These are phyloP conservation scores for Trichoderma koningii DNA, from an alignment of 2,329 filamentous ascomycete genomes.

Conservation along the genomic window DNA sequence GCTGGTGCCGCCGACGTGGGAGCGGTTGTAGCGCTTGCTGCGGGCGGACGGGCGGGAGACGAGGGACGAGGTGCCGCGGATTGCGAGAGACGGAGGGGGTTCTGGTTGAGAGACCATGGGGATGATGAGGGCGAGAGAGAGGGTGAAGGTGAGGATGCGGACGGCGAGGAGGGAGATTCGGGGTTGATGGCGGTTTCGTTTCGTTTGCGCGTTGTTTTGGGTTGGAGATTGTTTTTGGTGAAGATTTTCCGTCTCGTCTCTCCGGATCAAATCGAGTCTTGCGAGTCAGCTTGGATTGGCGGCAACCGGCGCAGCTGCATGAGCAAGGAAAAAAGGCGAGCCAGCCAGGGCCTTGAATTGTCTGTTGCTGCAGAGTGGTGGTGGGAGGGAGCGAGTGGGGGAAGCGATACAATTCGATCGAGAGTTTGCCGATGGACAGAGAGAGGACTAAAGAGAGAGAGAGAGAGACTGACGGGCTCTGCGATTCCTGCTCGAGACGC, in stretches of 20 bases:
- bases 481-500: constrained; percentile 18
- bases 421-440: neutral
- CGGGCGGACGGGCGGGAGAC: constrained; percentile 64
- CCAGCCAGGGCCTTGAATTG: constrained; percentile 3
- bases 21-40: constrained; percentile 74
- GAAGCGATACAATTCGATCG: neutral
- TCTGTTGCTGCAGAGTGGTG: constrained; percentile 13
- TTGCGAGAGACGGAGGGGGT: constrained; percentile 52
- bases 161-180: constrained; percentile 6
- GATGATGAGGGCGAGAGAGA: constrained; percentile 15
- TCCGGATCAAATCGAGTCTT: neutral
- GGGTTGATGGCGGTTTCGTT: neutral
- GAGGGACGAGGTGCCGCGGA: constrained; percentile 59
- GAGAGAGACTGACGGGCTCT: neutral
- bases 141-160: neutral
- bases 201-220: no score
- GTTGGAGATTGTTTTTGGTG: neutral
- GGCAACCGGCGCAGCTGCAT: constrained; percentile 23
- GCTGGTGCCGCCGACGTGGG: constrained; percentile 70
- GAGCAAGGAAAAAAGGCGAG: constrained; percentile 8
- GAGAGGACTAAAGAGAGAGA: neutral
- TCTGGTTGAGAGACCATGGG: constrained; percentile 67
- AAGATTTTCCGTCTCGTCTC: neutral
- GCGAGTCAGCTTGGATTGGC: constrained; percentile 14
- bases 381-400: neutral